Evolutionary conservation across 306 rosid species (phyloP), one percentile per base, ranked within the genome.

Genomic region (Cicer yamashitae): DNA sequence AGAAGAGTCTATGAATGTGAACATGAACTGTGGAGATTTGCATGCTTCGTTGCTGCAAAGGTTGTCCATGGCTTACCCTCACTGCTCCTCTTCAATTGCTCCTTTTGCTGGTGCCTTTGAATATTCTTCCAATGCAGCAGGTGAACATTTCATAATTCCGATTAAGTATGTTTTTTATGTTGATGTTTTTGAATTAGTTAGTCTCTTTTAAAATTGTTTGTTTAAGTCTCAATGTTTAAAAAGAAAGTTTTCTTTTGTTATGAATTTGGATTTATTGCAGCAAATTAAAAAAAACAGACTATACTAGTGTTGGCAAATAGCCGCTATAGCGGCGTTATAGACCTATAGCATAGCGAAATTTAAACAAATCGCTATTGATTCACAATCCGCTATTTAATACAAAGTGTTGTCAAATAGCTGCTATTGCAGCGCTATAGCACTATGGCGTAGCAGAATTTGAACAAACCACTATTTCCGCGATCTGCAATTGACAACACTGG

Each of bases 31-130:
- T 38, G 71, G 50, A 6, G 84, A 89, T 69, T 38, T 82, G 34
- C 85, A 77, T 66, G 77, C 84, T 15, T 87, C 94, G 41, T 81
- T 94, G 76, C 66, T 94, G 45, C 92, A 79, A 18, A 80, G 82
- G 22, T 61, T 94, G 81, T 91, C 91, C 72, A 58, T 88, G 71
- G 93, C 86, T 68, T 85, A 77, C 78, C 89, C 93, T 73, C 81
- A 82, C 17, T 87, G 73, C 61, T 81, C 90, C 38, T 80, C 84
- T 38, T 83, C 89, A 10, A 68, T 89, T 61, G 82, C 82, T 48
- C 80, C 89, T 61, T 77, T 88, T 9, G 82, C 82, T 77, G 92
- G 91, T 63, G 50, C 69, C 48, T 80, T 87, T 80, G 91, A 86
- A 13, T 78, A 89, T 77, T 87, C 96, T 39, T 74, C 80, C 82